Base-by-base conservation (phyloP, 2,329 filamentous ascomycete genomes). In the Penicillium sp. region DNA sequence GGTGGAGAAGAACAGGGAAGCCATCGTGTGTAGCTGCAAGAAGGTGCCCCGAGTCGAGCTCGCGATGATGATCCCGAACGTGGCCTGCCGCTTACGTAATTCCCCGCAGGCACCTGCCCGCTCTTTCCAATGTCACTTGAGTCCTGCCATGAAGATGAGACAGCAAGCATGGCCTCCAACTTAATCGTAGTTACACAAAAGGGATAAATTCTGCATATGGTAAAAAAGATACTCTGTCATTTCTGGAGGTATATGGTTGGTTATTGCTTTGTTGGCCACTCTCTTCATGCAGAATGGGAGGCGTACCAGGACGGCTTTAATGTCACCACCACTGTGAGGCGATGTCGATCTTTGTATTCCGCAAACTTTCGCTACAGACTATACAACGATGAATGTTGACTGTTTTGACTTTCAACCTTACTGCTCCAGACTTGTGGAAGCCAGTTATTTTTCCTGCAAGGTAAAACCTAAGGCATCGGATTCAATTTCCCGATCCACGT, bases 1-100 rank as follows among this genome's bases (percentile, higher is more conserved):
- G 60, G 94, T 97, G 69, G 93, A 93, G 83, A 98, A 99, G 83
- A 96, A 96, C 82, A 96, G 96, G 81, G 96, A 96, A 69, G 95
- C 96, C 95, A 98, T 97, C 69, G 66, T 76, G 64, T 60, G 55
- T 36, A 44, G 54, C 43, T 51, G 54, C 35, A 43, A 50, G 61
- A 59, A 59, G 41, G 56, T 55, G 59, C 57, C 49, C 51, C 39
- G n/a, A 31, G 55, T 58, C 35, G 55, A 58, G 53, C 50, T 59
- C 60, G 59, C 58, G 62, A 51, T 52, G 63, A 61, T 60, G 65
- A 62, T 59, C 55, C 55, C 59, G 61, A 67, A 66, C 63, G 66
- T 68, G 66, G 64, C 63, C 58, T 63, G 41, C 18, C 49, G 63
- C 51, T 65, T 65, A 65, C 31, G 55, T 65, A 59, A 65, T 51